Conservation (phyloP, 768 basidiomycete species). For the Pleurotus tuoliensis region DNA sequence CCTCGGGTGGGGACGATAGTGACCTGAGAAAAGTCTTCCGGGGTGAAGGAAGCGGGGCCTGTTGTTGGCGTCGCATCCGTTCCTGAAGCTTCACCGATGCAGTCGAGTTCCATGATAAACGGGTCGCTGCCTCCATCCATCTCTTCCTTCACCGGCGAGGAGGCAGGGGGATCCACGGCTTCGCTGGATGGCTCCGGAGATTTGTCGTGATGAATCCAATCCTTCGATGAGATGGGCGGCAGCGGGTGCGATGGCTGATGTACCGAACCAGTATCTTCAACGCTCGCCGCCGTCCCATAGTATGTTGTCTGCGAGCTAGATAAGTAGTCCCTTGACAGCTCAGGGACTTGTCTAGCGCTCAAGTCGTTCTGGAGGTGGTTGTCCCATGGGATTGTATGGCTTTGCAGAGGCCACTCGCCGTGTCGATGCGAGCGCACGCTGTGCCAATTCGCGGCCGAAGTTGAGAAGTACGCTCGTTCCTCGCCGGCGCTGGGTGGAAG, state of each 20-base stretch:
- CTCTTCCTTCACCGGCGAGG: constrained; percentile 23
- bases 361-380: neutral
- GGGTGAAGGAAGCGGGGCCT: neutral
- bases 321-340: neutral
- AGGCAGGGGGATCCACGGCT: neutral
- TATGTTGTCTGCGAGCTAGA: neutral
- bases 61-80: constrained; percentile 53
- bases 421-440: neutral
- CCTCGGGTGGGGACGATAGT: constrained; percentile 66
- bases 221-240: neutral
- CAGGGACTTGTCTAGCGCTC: neutral
- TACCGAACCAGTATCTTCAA: neutral
- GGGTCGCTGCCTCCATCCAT: constrained; percentile 33
- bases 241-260: neutral
- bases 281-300: neutral
- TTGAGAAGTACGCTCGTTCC: constrained; percentile 2
- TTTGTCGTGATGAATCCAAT: neutral
- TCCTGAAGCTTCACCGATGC: constrained; percentile 25
- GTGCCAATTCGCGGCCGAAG: neutral
- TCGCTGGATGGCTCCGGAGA: neutral
- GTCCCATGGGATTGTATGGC: neutral
- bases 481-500: neutral
- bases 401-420: neutral
- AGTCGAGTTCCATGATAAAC: constrained; percentile 41
- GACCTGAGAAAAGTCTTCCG: neutral